Evolutionary conservation across 176 grass and related monocot genomes (phyloP), one percentile per base, ranked within the genome.

Genomic region (Aegilops bicornis): DNA sequence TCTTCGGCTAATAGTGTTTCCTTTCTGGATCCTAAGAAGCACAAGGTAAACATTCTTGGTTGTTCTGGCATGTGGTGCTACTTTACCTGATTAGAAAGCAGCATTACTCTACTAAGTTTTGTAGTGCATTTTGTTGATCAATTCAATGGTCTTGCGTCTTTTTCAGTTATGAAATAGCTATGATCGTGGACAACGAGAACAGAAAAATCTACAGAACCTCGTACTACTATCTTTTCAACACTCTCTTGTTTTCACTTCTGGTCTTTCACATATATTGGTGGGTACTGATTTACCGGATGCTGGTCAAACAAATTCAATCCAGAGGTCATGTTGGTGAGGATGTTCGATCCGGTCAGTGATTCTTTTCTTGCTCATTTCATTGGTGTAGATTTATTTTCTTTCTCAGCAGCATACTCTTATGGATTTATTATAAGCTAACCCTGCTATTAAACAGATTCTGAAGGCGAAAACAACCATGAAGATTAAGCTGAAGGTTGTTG

Each of bases 241-340:
- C 84, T 62, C 95, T 95, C 56, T 65, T 97, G 63, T 95, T 97
- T 69, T 86, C 90, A 31, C 86, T 97, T 76, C 86, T 97, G 50
- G 90, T 95, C 71, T 91, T 97, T 82, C 89, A 97, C 39, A 92
- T 97, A 88, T 94, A 94, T 88, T 97, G 95, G 95, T 91, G 90
- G 90, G 76, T 97, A 27, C 75, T 94, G 80, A 97, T 97, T 35
- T 94, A 82, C 45, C 83, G 95, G 42, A 94, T 97, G 92, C 43
- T 94, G 20, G 79, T 97, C 31, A 97, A 89, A 47, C 95, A 97
- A 91, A 95, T 97, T 64, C 88, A 95, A 27, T 92, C 92, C 5
- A 89, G 76, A 87, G 92, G 90, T 13, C 70, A 17, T 36, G 74
- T 97, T 79, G 89, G 85, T 1, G 95, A 93, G 24, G 95, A 97